A percentile compares a stretch with the other conserved stretches of the same genome.
Evolutionary conservation across 257 asterid genomes (phyloP).

Genomic region (Ilex asprella): DNA sequence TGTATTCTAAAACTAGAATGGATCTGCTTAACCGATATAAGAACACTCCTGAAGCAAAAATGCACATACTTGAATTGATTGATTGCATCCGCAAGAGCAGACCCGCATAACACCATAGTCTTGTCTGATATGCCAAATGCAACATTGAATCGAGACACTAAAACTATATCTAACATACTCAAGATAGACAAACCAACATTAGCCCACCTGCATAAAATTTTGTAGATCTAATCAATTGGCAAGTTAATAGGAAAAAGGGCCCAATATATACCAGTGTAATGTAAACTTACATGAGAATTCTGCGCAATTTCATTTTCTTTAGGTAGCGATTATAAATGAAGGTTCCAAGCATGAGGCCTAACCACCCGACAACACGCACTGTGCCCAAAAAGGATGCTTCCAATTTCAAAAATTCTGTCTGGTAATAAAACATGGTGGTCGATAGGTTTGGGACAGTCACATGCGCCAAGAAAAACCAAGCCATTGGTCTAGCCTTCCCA

Average conservation of each 20-base stretch:
- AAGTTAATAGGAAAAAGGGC: background rate
- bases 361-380: conserved; percentile 86
- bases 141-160: conserved; percentile 59
- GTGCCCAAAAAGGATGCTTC: conserved; percentile 95
- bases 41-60: conserved; percentile 9
- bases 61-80: conserved; percentile 85
- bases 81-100: conserved; percentile 85
- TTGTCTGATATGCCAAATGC: conserved; percentile 71
- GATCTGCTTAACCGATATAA: background rate
- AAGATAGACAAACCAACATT: conserved; percentile 60
- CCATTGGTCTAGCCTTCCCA: conserved; percentile 72
- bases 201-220: conserved; percentile 54
- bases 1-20: background rate
- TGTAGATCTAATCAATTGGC: background rate
- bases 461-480: conserved; percentile 92
- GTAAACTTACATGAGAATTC: conserved; percentile 71
- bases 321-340: conserved; percentile 64
- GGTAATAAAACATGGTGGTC: conserved; percentile 87
- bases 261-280: background rate
- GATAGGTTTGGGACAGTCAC: conserved; percentile 84
- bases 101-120: conserved; percentile 68
- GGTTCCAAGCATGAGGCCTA: conserved; percentile 91
- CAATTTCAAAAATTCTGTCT: conserved; percentile 68
- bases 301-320: conserved; percentile 69
- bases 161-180: conserved; percentile 52